Conservation (phyloP, 805 yeast genomes). For the Suhomyces prunicola region DNA sequence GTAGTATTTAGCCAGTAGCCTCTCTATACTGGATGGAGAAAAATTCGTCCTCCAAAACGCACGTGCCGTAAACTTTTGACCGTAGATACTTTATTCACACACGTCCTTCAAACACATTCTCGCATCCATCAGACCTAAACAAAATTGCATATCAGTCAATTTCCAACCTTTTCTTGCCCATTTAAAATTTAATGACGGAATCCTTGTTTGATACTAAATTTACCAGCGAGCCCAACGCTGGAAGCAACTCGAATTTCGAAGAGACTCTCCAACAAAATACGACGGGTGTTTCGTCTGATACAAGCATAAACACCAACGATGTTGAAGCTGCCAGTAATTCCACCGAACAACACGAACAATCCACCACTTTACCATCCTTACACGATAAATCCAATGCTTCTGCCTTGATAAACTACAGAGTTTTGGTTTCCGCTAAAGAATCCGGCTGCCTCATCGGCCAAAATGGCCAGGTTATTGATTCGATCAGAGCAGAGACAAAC, state of each 20-base stretch:
- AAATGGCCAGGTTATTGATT: conserved; percentile 74
- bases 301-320: not conserved
- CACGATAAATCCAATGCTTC: conserved; percentile 24
- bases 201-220: conserved; percentile 34
- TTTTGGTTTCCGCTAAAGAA: conserved; percentile 77
- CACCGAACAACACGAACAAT: conserved; percentile 4
- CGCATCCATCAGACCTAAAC: not conserved
- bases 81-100: not conserved
- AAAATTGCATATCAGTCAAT: not conserved
- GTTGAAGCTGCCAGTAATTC: not conserved
- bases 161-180: not conserved
- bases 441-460: conserved; percentile 90
- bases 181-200: conserved; percentile 23
- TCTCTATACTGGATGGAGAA: too few species aligned
- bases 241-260: not conserved
- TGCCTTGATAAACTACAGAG: conserved; percentile 42
- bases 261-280: not conserved
- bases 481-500: conserved; percentile 67
- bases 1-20: too few species aligned
- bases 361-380: conserved; percentile 26
- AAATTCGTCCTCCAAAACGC: not conserved
- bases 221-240: conserved; percentile 13
- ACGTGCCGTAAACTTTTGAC: not conserved
- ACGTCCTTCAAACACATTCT: not conserved
- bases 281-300: not conserved